Evolutionary conservation across 202 grass and related monocot genomes (phyloP).

Genomic region (Setaria italica): DNA sequence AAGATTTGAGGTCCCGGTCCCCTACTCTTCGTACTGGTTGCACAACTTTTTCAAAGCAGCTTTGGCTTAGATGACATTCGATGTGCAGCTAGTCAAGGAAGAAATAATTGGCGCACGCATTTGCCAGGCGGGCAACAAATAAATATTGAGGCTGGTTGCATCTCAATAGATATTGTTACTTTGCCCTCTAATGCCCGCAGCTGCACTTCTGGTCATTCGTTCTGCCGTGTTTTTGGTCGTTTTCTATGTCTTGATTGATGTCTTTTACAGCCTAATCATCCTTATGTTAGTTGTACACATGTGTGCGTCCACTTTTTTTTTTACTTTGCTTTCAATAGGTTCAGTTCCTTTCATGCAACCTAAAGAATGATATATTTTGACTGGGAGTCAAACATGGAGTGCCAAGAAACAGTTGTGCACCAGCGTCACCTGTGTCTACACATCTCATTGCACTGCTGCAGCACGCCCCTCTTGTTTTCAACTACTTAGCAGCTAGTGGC

Average conservation of each 20-base stretch:
- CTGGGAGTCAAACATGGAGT: too few relatives aligned
- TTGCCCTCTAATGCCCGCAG: background rate
- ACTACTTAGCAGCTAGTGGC: too few relatives aligned
- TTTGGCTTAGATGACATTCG: background rate
- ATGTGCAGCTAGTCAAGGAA: background rate
- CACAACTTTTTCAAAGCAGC: background rate
- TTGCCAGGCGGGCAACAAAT: background rate
- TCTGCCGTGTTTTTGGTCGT: background rate
- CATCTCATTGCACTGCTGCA: too few relatives aligned
- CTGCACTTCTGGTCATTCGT: background rate
- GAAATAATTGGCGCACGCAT: background rate
- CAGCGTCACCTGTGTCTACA: too few relatives aligned
- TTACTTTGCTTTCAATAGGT: background rate
- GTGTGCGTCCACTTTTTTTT: background rate
- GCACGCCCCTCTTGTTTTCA: too few relatives aligned
- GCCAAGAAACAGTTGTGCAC: too few relatives aligned
- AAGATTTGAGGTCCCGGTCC: background rate
- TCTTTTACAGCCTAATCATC: background rate
- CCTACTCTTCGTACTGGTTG: background rate
- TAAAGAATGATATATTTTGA: too few relatives aligned
- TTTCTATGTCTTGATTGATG: too few relatives aligned
- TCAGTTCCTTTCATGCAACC: too few relatives aligned
- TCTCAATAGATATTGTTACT: background rate
- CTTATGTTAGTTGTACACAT: background rate
- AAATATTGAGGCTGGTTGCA: background rate